Percentiles rank a stretch among this genome's conserved stretches.
Evolutionary conservation across 2,329 filamentous ascomycete species (phyloP).

Genomic region (Fusarium proliferatum): DNA sequence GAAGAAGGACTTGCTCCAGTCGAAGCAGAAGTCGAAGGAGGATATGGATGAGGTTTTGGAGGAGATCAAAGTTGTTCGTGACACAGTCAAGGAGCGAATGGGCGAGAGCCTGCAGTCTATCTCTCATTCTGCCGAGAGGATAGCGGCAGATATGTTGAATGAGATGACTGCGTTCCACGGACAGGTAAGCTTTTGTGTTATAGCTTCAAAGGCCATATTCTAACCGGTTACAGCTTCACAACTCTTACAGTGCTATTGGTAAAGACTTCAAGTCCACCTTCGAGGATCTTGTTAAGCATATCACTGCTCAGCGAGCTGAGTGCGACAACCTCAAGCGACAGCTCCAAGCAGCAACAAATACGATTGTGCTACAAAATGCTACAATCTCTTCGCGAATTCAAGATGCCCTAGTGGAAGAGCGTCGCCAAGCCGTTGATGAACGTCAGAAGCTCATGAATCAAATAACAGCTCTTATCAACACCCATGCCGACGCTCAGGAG

Average conservation of each 20-base stretch:
- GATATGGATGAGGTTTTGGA: conserved; percentile 92
- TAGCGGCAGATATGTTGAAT: conserved; percentile 87
- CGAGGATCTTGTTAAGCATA: conserved; percentile 79
- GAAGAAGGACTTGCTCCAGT: conserved; percentile 73
- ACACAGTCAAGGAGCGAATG: conserved; percentile 87
- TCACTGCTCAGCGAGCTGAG: conserved; percentile 81
- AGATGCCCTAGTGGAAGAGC: conserved; percentile 79
- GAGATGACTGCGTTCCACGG: conserved; percentile 88
- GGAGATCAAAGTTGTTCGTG: conserved; percentile 89
- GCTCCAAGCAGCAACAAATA: conserved; percentile 75
- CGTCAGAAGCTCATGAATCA: conserved; percentile 79
- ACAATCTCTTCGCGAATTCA: conserved; percentile 74
- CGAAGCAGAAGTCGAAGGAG: conserved; percentile 77
- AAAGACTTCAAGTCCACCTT: conserved; percentile 89
- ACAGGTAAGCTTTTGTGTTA: conserved; percentile 55
- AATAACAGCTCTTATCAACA: conserved; percentile 80
- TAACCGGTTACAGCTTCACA: conserved; percentile 69
- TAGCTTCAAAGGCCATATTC: background rate
- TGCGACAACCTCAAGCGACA: conserved; percentile 78
- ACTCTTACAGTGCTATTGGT: conserved; percentile 85
- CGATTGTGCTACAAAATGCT: conserved; percentile 75
- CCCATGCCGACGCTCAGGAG: conserved; percentile 79
- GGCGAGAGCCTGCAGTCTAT: conserved; percentile 86
- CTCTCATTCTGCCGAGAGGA: conserved; percentile 85
- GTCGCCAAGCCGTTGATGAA: conserved; percentile 76